Evolutionary conservation across 148 eudicot genomes (phyloP), one percentile per base, ranked within the genome.

Genomic region (Drosera capensis): DNA sequence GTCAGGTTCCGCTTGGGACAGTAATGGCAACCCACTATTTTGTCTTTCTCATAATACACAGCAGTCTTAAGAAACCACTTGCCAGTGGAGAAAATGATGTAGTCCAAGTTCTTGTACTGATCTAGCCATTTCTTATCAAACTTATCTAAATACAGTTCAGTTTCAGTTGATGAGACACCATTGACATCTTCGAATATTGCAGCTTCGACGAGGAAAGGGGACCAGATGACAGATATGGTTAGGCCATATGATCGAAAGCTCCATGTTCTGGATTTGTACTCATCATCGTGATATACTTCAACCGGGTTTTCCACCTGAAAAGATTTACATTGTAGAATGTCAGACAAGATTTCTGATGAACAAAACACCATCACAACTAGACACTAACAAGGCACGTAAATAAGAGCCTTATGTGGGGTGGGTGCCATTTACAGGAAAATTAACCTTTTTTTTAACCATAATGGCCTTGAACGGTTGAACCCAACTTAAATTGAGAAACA

Each of bases 231-330:
- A 28, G 31, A 9, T 9, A 28, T 9, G 9, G 9, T 28, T 28
- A 28, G 9, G 31, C 9, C 9, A 3, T 28, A 28, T 4, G 31
- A 28, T 28, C 6, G 31, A 9, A 28, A 28, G 31, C 9, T 4
- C 31, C 31, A 4, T 9, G 6, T 28, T 9, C 9, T 28, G 4
- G 31, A 28, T 28, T 28, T 28, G 9, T 3, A 28, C 9, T 9
- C 31, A 4, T 28, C 31, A 28, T 9, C 31, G 9, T 28, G 31
- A 9, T 28, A 28, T 45, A 83, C 48, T 44, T 55, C 39, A 12
- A 66, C 60, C 5, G 88, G 55, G 29, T 67, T 54, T 56, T 83
- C 94, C 25, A 73, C 84, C 94, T 83, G 70, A 47, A 54, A 20
- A 21, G 25, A 13, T 49, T 47, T 42, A 48, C 21, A 14, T 19